A percentile compares a stretch with the other conserved stretches of the same genome.
These are phyloP conservation scores for Aureobasidium sp. DNA, from an alignment of 2,329 filamentous ascomycete genomes.

Conservation along the genomic window DNA sequence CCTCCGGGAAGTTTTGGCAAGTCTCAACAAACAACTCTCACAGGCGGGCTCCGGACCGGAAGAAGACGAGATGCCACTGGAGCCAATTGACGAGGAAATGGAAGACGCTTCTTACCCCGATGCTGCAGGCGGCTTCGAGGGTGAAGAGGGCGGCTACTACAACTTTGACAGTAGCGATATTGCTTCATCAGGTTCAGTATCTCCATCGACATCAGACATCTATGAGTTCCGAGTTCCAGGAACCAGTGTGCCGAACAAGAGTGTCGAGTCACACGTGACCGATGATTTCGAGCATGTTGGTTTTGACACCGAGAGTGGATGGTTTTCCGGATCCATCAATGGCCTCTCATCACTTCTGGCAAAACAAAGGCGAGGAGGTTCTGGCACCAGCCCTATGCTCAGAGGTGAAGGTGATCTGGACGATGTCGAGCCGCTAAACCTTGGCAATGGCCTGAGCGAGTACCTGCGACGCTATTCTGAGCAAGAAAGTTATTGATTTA, in stretches of 20 bases:
- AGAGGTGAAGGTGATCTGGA: slow-evolving; percentile 2
- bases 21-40: slow-evolving; percentile 26
- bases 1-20: slow-evolving; percentile 26
- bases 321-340: slow-evolving; percentile 27
- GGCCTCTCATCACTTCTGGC: slow-evolving; percentile 18
- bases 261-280: slow-evolving; percentile 13
- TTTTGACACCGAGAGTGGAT: slow-evolving; percentile 25
- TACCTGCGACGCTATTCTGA: slow-evolving; percentile 12
- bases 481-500: slow-evolving; percentile 8
- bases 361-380: slow-evolving; percentile 14
- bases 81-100: slow-evolving; percentile 19
- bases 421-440: slow-evolving; percentile 5
- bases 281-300: slow-evolving; percentile 11
- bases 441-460: slow-evolving; percentile 6
- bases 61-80: slow-evolving; percentile 19
- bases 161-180: slow-evolving; percentile 23
- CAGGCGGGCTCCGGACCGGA: slow-evolving; percentile 24
- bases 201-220: slow-evolving; percentile 21
- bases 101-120: slow-evolving; percentile 17
- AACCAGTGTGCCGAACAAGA: slow-evolving; percentile 15
- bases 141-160: slow-evolving; percentile 26
- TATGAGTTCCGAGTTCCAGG: slow-evolving; percentile 23
- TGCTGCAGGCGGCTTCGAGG: slow-evolving; percentile 22
- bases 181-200: slow-evolving; percentile 16
- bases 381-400: slow-evolving; percentile 7